phyloP scores from a whole-genome alignment of 2,329 filamentous ascomycete species.

The Paracoccidioides brasiliensis region DNA sequence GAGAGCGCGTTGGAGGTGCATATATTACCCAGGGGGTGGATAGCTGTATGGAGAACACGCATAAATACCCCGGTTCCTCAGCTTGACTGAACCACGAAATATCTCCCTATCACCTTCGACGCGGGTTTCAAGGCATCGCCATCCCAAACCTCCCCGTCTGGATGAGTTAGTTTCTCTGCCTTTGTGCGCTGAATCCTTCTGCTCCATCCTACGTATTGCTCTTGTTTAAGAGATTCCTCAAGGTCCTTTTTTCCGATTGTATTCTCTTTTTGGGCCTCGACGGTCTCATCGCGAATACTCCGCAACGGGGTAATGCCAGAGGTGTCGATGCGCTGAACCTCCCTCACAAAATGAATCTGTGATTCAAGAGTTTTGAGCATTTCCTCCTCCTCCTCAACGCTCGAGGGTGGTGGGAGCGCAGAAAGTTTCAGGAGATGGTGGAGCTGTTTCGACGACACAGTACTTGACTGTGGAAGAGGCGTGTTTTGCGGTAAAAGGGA shows the following conservation, averaged over 20 bases:
- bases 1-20: too few species aligned
- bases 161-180: conserved; percentile 17
- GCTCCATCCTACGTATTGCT: conserved; percentile 29
- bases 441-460: conserved; percentile 54
- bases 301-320: conserved; percentile 57
- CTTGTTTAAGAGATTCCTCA: conserved; percentile 26
- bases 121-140: conserved; percentile 62
- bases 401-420: conserved; percentile 62
- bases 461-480: conserved; percentile 17
- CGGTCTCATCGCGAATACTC: conserved; percentile 62
- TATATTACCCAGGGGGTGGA: too few species aligned
- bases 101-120: conserved; percentile 53
- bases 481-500: conserved; percentile 49
- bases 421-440: conserved; percentile 80
- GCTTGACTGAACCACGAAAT: conserved; percentile 56
- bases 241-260: conserved; percentile 28
- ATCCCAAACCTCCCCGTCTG: conserved; percentile 41
- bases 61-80: neutral
- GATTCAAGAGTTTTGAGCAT: conserved; percentile 65
- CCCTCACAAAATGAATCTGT: conserved; percentile 82
- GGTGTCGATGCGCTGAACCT: conserved; percentile 70
- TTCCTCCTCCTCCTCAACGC: conserved; percentile 47
- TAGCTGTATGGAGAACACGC: too few species aligned
- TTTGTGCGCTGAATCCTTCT: conserved; percentile 35
- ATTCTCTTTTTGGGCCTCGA: conserved; percentile 25